Evolutionary conservation across 768 basidiomycete genomes (phyloP).

Genomic region (Suillus bovinus): DNA sequence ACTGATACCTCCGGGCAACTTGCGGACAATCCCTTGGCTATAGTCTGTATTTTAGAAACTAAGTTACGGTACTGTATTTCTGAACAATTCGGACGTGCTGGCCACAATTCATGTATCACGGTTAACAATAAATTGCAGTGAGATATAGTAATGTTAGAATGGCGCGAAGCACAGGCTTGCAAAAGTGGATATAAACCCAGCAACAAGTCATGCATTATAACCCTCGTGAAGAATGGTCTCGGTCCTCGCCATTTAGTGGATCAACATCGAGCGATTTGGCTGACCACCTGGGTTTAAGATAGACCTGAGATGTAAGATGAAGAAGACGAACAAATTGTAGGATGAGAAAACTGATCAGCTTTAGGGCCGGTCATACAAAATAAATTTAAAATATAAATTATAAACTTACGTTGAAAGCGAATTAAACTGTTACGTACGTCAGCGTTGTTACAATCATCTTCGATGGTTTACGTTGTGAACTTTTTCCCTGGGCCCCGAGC

Average conservation of each 20-base stretch:
- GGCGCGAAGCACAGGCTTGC: conserved; percentile 48
- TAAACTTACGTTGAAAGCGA: no score
- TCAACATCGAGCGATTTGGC: conserved; percentile 42
- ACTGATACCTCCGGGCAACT: neutral
- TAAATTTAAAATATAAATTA: no score
- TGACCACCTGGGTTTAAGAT: conserved; percentile 69
- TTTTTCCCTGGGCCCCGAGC: neutral
- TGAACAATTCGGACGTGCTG: neutral
- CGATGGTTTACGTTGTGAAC: neutral
- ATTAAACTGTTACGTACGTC: neutral
- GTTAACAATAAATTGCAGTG: no score
- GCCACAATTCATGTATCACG: neutral
- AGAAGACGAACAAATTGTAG: conserved; percentile 15
- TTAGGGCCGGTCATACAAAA: conserved; percentile 31
- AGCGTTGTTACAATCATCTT: neutral
- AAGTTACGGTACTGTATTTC: conserved; percentile 1
- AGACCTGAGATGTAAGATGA: conserved; percentile 56
- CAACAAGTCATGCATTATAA: conserved; percentile 65
- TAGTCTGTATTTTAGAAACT: conserved; percentile 6
- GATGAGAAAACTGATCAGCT: neutral
- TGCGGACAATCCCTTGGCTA: neutral
- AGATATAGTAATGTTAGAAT: conserved; percentile 35
- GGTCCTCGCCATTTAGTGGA: conserved; percentile 81
- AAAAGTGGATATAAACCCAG: conserved; percentile 23
- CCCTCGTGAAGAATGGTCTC: conserved; percentile 47